Percentiles rank a stretch among this genome's conserved stretches.
These are phyloP conservation scores for Rostrohypoxylon terebratum DNA, from an alignment of 495 filamentous ascomycete species.

Conservation along the genomic window DNA sequence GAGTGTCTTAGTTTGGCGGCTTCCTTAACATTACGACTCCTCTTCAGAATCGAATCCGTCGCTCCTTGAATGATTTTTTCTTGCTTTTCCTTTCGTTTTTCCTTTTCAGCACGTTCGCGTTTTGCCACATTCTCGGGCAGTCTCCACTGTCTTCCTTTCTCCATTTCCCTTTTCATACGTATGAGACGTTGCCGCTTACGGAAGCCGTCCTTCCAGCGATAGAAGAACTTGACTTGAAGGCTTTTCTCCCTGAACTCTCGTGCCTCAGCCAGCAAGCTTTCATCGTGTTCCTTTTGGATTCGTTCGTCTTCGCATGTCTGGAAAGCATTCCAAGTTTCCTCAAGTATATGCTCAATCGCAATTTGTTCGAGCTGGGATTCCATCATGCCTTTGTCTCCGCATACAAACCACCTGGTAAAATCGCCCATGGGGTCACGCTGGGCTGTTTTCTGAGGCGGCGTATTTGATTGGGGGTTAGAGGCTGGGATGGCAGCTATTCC, in stretches of 20 bases:
- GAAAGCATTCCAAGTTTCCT: slow-evolving; percentile 47
- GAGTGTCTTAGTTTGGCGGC: slow-evolving; percentile 36
- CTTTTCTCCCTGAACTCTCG: slow-evolving; percentile 55
- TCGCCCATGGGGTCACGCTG: slow-evolving; percentile 52
- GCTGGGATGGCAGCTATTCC: background rate
- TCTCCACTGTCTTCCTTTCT: slow-evolving; percentile 50
- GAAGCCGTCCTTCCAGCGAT: slow-evolving; percentile 60
- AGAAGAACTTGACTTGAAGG: slow-evolving; percentile 61
- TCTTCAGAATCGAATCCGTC: slow-evolving; percentile 37
- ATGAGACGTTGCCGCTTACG: slow-evolving; percentile 51
- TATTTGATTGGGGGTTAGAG: background rate
- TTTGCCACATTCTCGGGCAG: slow-evolving; percentile 46
- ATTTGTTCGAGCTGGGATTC: slow-evolving; percentile 50
- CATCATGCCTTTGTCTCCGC: slow-evolving; percentile 58
- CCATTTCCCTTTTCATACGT: slow-evolving; percentile 50
- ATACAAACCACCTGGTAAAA: slow-evolving; percentile 61
- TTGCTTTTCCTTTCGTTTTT: slow-evolving; percentile 43
- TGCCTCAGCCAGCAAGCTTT: slow-evolving; percentile 53
- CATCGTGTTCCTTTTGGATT: slow-evolving; percentile 56
- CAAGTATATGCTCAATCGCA: slow-evolving; percentile 54
- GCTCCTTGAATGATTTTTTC: slow-evolving; percentile 40
- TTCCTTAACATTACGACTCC: slow-evolving; percentile 31
- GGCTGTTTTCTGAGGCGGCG: background rate
- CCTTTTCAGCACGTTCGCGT: slow-evolving; percentile 40
- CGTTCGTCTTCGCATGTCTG: slow-evolving; percentile 53